These are phyloP conservation scores for Geranium brycei DNA, from an alignment of 345 rosid species.

Conservation along the genomic window DNA sequence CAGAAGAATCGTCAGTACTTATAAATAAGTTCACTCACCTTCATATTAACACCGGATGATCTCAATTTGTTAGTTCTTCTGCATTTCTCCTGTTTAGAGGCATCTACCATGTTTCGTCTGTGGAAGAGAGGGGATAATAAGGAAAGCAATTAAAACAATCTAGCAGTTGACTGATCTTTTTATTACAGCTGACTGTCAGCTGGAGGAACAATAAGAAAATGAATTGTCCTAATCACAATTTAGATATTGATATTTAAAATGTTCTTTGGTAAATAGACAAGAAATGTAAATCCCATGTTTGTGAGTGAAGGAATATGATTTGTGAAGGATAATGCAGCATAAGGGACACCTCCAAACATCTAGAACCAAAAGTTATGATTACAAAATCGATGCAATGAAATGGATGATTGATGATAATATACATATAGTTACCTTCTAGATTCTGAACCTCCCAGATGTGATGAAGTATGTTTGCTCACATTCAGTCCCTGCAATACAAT, in stretches of 20 bases:
- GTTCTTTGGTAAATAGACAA: not conserved
- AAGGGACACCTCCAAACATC: not conserved
- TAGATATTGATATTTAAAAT: not conserved
- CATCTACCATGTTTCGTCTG: conserved; percentile 20
- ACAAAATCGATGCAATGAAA: not conserved
- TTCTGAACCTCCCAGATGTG: conserved; percentile 14
- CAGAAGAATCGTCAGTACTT: not conserved
- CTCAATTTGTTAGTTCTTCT: conserved; percentile 15
- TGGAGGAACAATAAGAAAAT: not conserved
- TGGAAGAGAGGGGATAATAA: conserved; percentile 3
- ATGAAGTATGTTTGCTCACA: not conserved
- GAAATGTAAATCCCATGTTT: not conserved
- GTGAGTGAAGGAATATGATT: not conserved
- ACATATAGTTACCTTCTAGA: conserved; percentile 19
- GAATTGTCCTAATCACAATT: not conserved
- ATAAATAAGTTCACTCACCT: conserved; percentile 13
- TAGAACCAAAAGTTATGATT: not conserved
- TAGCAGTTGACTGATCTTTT: not conserved
- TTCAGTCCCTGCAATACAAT: conserved; percentile 2
- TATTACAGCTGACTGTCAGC: not conserved
- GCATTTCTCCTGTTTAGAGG: conserved; percentile 17
- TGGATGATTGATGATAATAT: not conserved
- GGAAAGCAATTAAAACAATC: conserved; percentile 5
- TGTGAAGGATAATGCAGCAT: not conserved
- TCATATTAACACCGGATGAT: conserved; percentile 17